Conservation (phyloP, 441 rosid species). For the Croton setiger region DNA sequence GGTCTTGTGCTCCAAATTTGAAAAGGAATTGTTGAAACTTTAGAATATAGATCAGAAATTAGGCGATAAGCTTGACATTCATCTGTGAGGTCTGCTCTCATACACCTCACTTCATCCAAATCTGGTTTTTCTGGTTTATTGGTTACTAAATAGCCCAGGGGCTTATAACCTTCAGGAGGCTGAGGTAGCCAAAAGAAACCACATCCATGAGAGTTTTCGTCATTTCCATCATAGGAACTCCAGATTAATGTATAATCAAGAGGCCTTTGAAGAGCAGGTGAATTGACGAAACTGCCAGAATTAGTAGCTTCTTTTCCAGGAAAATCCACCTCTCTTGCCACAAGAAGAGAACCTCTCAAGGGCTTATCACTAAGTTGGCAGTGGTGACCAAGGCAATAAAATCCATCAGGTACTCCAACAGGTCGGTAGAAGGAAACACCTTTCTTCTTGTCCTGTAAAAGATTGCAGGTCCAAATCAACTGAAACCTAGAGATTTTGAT, state of each 20-base stretch:
- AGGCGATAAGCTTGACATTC: conserved; percentile 45
- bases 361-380: conserved; percentile 59
- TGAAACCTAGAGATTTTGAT: conserved; percentile 43
- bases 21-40: conserved; percentile 40
- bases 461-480: conserved; percentile 54
- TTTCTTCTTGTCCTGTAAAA: conserved; percentile 33
- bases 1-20: conserved; percentile 70
- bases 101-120: conserved; percentile 68
- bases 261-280: conserved; percentile 61
- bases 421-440: conserved; percentile 59
- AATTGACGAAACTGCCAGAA: conserved; percentile 5
- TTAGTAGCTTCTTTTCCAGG: conserved; percentile 16
- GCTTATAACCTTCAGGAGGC: conserved; percentile 65
- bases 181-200: conserved; percentile 83
- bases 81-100: conserved; percentile 69
- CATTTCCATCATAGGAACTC: conserved; percentile 51
- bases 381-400: conserved; percentile 56
- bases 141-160: conserved; percentile 69
- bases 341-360: conserved; percentile 63
- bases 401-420: conserved; percentile 53
- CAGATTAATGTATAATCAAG: conserved; percentile 56
- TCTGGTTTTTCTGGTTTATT: conserved; percentile 46
- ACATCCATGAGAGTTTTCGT: conserved; percentile 31
- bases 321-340: conserved; percentile 42
- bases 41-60: conserved; percentile 31